Evolutionary conservation across 441 rosid genomes (phyloP).

Genomic region (Metrosideros polymorpha): DNA sequence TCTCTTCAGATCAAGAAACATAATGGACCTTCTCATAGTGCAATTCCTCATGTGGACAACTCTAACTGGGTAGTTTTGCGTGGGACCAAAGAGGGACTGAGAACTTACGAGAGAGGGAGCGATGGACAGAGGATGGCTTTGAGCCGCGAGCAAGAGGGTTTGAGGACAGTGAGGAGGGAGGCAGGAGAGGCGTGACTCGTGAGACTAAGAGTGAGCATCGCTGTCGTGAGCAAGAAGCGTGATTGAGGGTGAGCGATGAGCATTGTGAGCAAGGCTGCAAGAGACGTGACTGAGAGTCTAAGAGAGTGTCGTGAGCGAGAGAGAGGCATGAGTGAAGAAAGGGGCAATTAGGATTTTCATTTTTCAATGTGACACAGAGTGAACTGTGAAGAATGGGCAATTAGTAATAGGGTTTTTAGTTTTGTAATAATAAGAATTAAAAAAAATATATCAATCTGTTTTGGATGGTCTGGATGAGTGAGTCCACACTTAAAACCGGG

Average conservation of each 20-base stretch:
- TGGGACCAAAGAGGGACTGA: background rate
- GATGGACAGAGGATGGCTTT: background rate
- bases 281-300: background rate
- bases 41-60: background rate
- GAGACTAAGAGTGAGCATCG: background rate
- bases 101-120: background rate
- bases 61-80: background rate
- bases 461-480: too few species aligned
- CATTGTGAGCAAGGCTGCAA: background rate
- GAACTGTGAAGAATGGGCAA: too few species aligned
- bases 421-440: too few species aligned
- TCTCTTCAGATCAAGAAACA: background rate
- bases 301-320: too few species aligned
- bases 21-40: background rate
- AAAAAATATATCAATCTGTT: too few species aligned
- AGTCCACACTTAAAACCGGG: too few species aligned
- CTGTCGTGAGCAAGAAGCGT: background rate
- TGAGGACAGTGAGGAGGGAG: background rate
- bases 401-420: too few species aligned
- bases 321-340: background rate
- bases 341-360: too few species aligned
- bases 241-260: background rate
- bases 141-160: background rate
- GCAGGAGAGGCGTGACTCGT: background rate
- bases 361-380: too few species aligned